phyloP scores from a whole-genome alignment of 192 early-diverging fungal species.

The Linderina pennispora region DNA sequence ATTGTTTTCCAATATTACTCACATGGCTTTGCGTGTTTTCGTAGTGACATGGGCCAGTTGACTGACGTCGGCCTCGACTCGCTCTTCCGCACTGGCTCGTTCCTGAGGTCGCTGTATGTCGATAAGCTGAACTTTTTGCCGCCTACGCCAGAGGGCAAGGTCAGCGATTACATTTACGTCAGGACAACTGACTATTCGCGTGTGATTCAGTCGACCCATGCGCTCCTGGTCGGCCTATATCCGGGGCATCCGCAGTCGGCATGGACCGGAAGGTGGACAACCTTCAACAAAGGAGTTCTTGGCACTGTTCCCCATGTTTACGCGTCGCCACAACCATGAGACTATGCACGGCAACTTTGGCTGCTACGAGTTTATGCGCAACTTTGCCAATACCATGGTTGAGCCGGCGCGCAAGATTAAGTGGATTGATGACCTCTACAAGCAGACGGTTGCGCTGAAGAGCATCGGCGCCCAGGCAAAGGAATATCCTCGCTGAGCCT shows the following conservation, averaged over 20 bases:
- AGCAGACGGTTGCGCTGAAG: constrained; percentile 13
- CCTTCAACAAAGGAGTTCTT: constrained; percentile 18
- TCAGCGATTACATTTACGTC: constrained; percentile 44
- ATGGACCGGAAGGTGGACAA: not conserved
- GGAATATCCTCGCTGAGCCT: constrained; percentile 5
- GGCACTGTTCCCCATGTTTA: constrained; percentile 16
- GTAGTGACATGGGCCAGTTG: constrained; percentile 46
- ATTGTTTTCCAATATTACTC: too few species aligned
- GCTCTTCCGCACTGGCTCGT: constrained; percentile 29
- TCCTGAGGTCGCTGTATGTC: constrained; percentile 48
- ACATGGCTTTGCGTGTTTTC: too few species aligned
- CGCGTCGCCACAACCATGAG: constrained; percentile 8
- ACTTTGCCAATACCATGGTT: constrained; percentile 3
- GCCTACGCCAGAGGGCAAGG: not conserved
- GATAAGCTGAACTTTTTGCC: constrained; percentile 38
- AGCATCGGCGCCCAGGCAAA: constrained; percentile 17
- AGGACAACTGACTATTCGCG: constrained; percentile 57
- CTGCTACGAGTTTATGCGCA: constrained; percentile 27
- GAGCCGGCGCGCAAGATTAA: constrained; percentile 3
- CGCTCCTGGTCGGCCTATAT: constrained; percentile 53
- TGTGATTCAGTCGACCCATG: constrained; percentile 58
- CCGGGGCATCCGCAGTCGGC: constrained; percentile 21
- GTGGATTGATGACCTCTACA: constrained; percentile 28
- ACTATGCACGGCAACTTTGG: constrained; percentile 38
- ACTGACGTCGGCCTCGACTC: constrained; percentile 49